Evolutionary conservation across 805 yeast species (phyloP).

Genomic region (Sugiyamaella qingdaonensis): DNA sequence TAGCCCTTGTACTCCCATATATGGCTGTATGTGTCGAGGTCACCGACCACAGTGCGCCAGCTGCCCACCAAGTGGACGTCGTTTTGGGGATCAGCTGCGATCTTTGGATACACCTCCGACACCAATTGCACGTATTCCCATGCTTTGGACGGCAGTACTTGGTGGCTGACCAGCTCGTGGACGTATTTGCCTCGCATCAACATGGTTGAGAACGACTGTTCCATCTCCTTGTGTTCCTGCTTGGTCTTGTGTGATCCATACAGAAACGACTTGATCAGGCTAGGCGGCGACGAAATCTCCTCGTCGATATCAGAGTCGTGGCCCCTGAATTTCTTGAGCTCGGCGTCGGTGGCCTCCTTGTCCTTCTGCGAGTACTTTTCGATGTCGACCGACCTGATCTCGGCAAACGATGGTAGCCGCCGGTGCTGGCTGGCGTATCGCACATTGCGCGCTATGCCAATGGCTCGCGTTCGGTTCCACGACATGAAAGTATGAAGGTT

Average conservation of each 20-base stretch:
- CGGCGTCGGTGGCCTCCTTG: conserved; percentile 16
- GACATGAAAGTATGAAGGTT: neutral
- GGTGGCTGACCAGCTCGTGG: conserved; percentile 38
- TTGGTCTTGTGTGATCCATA: conserved; percentile 36
- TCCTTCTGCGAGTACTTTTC: conserved; percentile 28
- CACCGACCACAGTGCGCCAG: conserved; percentile 42
- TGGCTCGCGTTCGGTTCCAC: neutral
- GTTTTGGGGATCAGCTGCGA: conserved; percentile 31
- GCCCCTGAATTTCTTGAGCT: conserved; percentile 19
- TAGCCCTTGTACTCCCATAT: conserved; percentile 43
- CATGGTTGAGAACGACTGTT: conserved; percentile 32
- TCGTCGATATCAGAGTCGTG: conserved; percentile 12
- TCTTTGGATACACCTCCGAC: conserved; percentile 30
- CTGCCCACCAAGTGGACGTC: conserved; percentile 39
- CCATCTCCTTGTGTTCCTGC: conserved; percentile 33
- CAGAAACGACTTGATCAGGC: conserved; percentile 35
- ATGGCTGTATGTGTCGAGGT: conserved; percentile 38
- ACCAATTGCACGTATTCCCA: conserved; percentile 35
- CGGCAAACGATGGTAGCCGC: conserved; percentile 33
- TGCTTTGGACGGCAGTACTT: conserved; percentile 34
- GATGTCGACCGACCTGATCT: conserved; percentile 30
- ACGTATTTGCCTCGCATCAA: conserved; percentile 40
- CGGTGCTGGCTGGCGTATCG: neutral
- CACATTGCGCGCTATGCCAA: neutral
- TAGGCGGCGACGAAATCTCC: conserved; percentile 10